These are phyloP conservation scores for Adansonia madagascariensis DNA, from an alignment of 441 rosid species.

Conservation along the genomic window DNA sequence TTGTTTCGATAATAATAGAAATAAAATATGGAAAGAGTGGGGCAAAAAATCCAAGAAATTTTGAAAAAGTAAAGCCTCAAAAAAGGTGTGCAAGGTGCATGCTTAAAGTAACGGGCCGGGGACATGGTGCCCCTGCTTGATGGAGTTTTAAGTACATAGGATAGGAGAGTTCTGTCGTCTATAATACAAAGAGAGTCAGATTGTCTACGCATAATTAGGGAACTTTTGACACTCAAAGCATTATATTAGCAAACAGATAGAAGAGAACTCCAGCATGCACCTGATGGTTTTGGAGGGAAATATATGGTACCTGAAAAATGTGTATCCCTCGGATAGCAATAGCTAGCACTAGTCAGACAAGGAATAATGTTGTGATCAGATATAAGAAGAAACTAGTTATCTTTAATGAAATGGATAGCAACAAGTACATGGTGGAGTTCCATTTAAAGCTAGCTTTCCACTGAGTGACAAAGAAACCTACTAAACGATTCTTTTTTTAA, in stretches of 20 bases:
- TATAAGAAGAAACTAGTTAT: neutral
- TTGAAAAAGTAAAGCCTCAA: neutral
- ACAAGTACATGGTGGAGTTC: constrained; percentile 23
- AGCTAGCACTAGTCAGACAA: neutral
- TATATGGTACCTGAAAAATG: constrained; percentile 18
- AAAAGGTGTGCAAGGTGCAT: constrained; percentile 20
- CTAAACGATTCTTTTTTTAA: constrained; percentile 7
- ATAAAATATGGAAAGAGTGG: neutral
- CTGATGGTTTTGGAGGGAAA: neutral
- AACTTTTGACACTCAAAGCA: constrained; percentile 21
- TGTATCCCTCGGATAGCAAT: neutral
- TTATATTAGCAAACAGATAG: neutral
- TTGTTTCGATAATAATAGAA: constrained; percentile 20
- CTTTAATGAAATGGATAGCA: constrained; percentile 1
- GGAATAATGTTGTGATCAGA: neutral
- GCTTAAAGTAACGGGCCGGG: constrained; percentile 32
- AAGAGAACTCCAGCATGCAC: neutral
- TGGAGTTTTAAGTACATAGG: constrained; percentile 39
- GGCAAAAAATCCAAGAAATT: constrained; percentile 26
- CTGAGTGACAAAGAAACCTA: constrained; percentile 29
- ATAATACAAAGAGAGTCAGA: constrained; percentile 33
- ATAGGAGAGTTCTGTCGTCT: constrained; percentile 37
- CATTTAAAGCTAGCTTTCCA: constrained; percentile 11
- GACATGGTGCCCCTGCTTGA: constrained; percentile 39
- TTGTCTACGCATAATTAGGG: constrained; percentile 48